phyloP scores from a whole-genome alignment of 768 basidiomycete genomes.

The Mycena venus region DNA sequence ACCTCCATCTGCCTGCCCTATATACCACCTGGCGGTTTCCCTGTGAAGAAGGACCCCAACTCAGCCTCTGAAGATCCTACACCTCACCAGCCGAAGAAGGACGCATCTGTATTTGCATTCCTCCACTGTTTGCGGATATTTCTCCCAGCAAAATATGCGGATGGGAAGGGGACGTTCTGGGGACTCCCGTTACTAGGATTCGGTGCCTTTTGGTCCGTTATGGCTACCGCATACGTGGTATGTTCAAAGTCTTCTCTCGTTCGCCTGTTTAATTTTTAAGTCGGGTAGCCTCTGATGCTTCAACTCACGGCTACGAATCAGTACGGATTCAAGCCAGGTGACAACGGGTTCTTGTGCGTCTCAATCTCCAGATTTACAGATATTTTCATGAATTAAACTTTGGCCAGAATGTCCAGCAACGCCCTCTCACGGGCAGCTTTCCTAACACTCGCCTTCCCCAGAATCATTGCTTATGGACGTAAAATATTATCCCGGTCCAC shows the following conservation, averaged over 20 bases:
- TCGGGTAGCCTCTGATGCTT: conserved; percentile 27
- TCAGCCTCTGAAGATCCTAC: background rate
- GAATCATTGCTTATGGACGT: conserved; percentile 18
- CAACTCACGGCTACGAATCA: conserved; percentile 33
- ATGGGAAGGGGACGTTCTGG: conserved; percentile 9
- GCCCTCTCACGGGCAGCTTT: conserved; percentile 32
- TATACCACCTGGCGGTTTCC: conserved; percentile 13
- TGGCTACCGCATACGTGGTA: conserved; percentile 28
- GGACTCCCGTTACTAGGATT: conserved; percentile 22
- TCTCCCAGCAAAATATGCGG: conserved; percentile 16
- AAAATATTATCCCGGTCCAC: background rate
- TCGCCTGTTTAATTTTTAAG: background rate
- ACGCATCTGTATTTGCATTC: conserved; percentile 2
- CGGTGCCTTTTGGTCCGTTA: conserved; percentile 17
- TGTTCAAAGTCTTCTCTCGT: background rate
- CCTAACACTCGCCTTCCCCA: conserved; percentile 32
- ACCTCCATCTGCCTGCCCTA: conserved; percentile 23
- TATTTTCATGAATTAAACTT: background rate
- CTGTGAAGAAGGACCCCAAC: background rate
- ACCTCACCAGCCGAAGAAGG: background rate
- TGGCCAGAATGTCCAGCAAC: conserved; percentile 25
- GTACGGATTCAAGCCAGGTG: conserved; percentile 25
- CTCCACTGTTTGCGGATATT: conserved; percentile 24
- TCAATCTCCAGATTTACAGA: too few species aligned
- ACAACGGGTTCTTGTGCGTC: conserved; percentile 30